These are phyloP conservation scores for Psilocybe tampanensis DNA, from an alignment of 768 basidiomycete species.

Conservation along the genomic window DNA sequence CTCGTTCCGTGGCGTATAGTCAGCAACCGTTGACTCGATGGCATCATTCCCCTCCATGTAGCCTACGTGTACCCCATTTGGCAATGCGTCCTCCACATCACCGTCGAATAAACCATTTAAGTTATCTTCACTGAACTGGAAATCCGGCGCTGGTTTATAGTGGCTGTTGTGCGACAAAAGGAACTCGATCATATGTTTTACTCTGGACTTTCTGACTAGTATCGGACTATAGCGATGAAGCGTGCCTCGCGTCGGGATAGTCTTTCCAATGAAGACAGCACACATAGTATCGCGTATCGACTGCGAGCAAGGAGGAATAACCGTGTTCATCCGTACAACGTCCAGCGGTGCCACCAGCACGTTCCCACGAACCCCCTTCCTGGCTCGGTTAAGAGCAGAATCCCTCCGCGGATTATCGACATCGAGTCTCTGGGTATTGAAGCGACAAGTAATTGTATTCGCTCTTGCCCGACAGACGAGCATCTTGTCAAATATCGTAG, in stretches of 20 bases:
- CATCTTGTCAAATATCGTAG: not conserved
- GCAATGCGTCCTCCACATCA: not conserved
- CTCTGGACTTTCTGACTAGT: conserved; percentile 9
- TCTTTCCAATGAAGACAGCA: conserved; percentile 3
- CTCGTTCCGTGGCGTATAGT: not conserved
- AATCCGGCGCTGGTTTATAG: not conserved
- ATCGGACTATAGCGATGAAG: conserved; percentile 4
- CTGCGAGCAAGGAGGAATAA: conserved; percentile 1
- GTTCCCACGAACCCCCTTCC: conserved; percentile 16
- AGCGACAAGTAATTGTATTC: not conserved
- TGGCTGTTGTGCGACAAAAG: conserved; percentile 5
- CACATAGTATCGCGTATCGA: conserved; percentile 15
- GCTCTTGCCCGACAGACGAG: not conserved
- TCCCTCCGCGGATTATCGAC: not conserved
- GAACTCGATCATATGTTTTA: conserved; percentile 13
- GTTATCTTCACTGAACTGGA: conserved; percentile 8
- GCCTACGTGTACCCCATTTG: not conserved
- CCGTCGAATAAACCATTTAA: not conserved
- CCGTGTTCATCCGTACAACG: conserved; percentile 1
- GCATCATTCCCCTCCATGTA: conserved; percentile 2
- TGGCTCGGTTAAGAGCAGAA: not conserved
- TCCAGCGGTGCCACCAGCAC: conserved; percentile 12
- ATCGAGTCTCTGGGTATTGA: not conserved
- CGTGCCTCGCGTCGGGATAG: not conserved
- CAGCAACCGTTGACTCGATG: conserved; percentile 3